Base-by-base conservation (phyloP, 345 rosid genomes). In the Angophora floribunda region DNA sequence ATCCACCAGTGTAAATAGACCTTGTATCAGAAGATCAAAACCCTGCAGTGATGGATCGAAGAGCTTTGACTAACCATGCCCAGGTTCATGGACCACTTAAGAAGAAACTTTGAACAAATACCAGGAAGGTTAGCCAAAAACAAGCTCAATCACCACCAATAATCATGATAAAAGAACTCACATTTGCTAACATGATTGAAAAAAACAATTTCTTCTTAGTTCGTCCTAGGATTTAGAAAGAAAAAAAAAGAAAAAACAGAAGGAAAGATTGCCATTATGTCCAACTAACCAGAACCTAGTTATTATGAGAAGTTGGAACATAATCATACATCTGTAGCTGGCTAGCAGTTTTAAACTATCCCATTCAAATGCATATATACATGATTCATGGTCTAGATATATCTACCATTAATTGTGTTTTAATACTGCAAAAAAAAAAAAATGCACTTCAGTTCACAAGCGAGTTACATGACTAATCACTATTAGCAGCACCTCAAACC, bases 21-120 rank as follows among this genome's bases (percentile, higher is more conserved):
- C 91, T 90, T 94, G 92, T 88, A 96, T 90, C 90, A 96, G 89
- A 88, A 90, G 88, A 89, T 92, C 89, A 93, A 96, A 98, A 61
- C 90, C 93, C 99, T 96, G 93, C 70, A 91, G 90, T 51, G 65
- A 86, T 41, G 47, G 63, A 59, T 17, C 2, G 1, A 19, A 52
- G 49, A 86, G 65, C 28, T 75, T 75, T 75, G 84, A 75, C 84
- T 75, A 36, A 75, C 14, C 19, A 52, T 1, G 3, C 19, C 44
- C 5, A 50, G 55, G 45, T 85, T 85, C 52, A 52, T 6, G 47
- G 67, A 52, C 12, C 6, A 32, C 28, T 32, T 52, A 53, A 36
- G 67, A 7, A 53, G 28, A 53, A 86, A 36, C 6, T 50, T 32
- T 5, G 47, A 50, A 32, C 13, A 4, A 52, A 75, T 5, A 41